Base-by-base conservation (phyloP, 306 rosid genomes). In the Glycine tomentella region DNA sequence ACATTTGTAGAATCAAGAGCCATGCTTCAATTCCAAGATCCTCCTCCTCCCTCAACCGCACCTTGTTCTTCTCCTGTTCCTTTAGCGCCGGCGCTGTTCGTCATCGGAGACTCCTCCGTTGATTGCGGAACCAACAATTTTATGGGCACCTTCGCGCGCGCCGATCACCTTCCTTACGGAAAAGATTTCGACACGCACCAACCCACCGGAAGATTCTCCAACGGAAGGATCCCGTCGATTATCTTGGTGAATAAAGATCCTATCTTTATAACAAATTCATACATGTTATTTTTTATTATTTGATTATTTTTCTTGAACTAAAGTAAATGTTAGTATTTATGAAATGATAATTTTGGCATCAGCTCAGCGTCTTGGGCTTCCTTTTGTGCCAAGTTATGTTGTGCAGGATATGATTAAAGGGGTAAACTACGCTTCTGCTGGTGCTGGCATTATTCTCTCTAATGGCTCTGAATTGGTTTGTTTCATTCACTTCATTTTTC, bases 391-490 rank as follows among this genome's bases (percentile, higher is more conserved):
- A 3, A 95, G 94, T 85, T 93, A 89, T 86, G 94, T 95, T 31
- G 96, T 97, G 16, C 94, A 90, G 57, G 92, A 90, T 78, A 92
- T 91, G 97, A 81, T 89, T 61, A 91, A 82, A 2, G 99, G 97
- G 3, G 90, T 95, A 8, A 95, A 93, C 84, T 95, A 88, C 44
- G 97, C 97, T 59, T 95, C 99, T 68, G 99, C 99, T 48, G 95
- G 90, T 15, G 99, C 99, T 36, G 97, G 99, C 59, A 84, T 95
- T 49, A 95, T 95, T 73, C 88, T 87, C 86, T 80, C 92, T 1
- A 93, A 92, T 77, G 99, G 99, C 7, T 90, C 97, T 34, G 97
- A 94, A 77, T 88, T 92, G 97, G 98, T 92, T 83, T 71, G 58
- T 69, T 8, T 42, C 46, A 42, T 76, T 83, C 53, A 15, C 25